Base-by-base conservation (phyloP, 148 eudicot species). In the Chenopodium formosanum region DNA sequence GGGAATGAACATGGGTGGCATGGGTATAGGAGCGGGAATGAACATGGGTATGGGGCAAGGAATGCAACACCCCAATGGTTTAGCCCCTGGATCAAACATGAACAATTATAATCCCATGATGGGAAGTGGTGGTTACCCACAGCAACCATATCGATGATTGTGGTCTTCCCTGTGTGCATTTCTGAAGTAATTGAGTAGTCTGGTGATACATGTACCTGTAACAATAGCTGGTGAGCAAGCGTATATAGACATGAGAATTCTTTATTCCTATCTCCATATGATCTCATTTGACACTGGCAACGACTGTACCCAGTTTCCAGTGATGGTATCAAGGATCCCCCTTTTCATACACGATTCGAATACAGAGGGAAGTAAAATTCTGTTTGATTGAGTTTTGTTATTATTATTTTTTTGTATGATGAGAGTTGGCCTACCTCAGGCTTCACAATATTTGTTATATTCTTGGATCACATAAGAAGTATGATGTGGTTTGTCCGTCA, bases 91-190 rank as follows among this genome's bases (percentile, higher is more conserved):
- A 37, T 75, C 97, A 46, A 84, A 78, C 80, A 85, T 90, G 88
- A 88, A 81, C 81, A 92, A 88, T 71, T 92, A 92, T 83, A 92
- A 94, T 77, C 95, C 89, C 17, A 89, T 84, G 90, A 92, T 92
- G 94, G 97, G 95, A 17, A 66, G 93, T 71, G 94, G 97, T 29
- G 90, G 89, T 53, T 92, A 89, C 80, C 85, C 92, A 66, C 91
- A 88, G 58, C 99, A 94, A 84, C 97, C 89, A 74, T 90, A 97
- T 76, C 69, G 91, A 82, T 91, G 82, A 90, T 70, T 44, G 68
- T 23, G 44, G 9, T 48, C 56, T 74, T 40, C 71, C 53, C 40
- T 72, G 29, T 72, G 40, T 84, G 76, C 50, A 40, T n/a, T 31
- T 75, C 47, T 76, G 25, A 44, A 65, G 63, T 67, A 76, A 73